phyloP scores from a whole-genome alignment of 129 eudicot species.

The Sambucus nigra region DNA sequence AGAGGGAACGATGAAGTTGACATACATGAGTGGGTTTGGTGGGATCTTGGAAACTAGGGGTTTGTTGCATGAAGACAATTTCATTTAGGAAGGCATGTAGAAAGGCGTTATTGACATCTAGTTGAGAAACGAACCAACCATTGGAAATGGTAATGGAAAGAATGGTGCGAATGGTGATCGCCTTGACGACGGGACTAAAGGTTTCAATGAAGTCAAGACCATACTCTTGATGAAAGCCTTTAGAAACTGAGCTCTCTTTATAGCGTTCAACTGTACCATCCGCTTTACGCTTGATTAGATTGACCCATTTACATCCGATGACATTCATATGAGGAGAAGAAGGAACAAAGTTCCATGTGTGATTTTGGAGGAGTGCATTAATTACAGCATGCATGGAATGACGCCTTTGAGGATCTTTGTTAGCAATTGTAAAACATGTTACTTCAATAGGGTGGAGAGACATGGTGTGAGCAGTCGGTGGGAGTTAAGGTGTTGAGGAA shows the following conservation, averaged over 20 bases:
- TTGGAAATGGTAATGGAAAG: not conserved
- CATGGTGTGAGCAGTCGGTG: no score
- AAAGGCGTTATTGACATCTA: constrained; percentile 3
- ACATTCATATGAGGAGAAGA: not conserved
- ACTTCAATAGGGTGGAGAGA: not conserved
- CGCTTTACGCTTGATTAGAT: no score
- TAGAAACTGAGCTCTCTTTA: not conserved
- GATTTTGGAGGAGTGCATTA: not conserved
- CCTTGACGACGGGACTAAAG: constrained; percentile 7
- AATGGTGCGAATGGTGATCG: not conserved
- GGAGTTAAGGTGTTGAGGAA: no score
- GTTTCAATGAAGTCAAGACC: constrained; percentile 1
- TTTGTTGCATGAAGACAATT: not conserved
- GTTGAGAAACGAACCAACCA: not conserved
- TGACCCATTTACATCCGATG: not conserved
- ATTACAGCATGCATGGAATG: not conserved
- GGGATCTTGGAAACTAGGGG: not conserved
- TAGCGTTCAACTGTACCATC: not conserved
- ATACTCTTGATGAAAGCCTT: not conserved
- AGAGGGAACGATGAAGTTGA: not conserved
- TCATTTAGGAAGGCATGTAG: not conserved
- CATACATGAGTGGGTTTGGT: not conserved
- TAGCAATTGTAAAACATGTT: not conserved
- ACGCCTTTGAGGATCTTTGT: not conserved
- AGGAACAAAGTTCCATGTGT: not conserved